phyloP scores from a whole-genome alignment of 805 yeast species.

The Candida nemodendra region DNA sequence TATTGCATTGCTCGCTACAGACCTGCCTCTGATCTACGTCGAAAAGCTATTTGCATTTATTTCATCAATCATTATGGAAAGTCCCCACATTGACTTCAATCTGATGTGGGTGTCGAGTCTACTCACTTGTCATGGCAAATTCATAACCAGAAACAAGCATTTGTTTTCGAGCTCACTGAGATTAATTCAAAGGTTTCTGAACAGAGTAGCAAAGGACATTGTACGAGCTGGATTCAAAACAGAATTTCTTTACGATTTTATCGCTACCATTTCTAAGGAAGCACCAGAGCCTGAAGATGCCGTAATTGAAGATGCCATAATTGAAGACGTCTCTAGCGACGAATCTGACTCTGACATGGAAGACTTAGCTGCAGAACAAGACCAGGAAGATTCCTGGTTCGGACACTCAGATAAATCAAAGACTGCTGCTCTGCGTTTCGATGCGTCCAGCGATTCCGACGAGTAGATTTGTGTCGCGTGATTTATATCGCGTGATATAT shows the following conservation, averaged over 20 bases:
- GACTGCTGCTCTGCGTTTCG: conserved; percentile 30
- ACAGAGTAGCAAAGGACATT: conserved; percentile 73
- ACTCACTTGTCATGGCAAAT: conserved; percentile 72
- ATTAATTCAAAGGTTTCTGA: conserved; percentile 71
- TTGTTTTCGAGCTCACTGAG: conserved; percentile 64
- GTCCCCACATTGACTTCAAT: conserved; percentile 83
- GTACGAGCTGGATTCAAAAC: conserved; percentile 52
- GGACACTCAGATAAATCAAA: conserved; percentile 33
- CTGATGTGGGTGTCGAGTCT: conserved; percentile 76
- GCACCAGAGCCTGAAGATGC: conserved; percentile 19
- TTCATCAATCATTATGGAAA: conserved; percentile 62
- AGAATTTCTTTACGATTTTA: conserved; percentile 52
- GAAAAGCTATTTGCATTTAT: conserved; percentile 65
- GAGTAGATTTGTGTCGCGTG: conserved; percentile 33
- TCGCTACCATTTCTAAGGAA: conserved; percentile 30
- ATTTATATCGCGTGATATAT: conserved; percentile 17
- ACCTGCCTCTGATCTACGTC: conserved; percentile 75
- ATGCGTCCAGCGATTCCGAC: conserved; percentile 35
- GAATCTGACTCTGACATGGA: conserved; percentile 29
- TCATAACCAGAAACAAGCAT: conserved; percentile 60
- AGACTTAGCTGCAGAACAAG: conserved; percentile 31
- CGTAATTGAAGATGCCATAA: conserved; percentile 31
- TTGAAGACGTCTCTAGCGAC: conserved; percentile 27
- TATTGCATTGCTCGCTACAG: conserved; percentile 62
- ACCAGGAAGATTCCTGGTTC: conserved; percentile 36